A percentile compares a stretch with the other conserved stretches of the same genome.
Conservation (phyloP, 1,139 yeast species). For the Geotrichum europaeum region DNA sequence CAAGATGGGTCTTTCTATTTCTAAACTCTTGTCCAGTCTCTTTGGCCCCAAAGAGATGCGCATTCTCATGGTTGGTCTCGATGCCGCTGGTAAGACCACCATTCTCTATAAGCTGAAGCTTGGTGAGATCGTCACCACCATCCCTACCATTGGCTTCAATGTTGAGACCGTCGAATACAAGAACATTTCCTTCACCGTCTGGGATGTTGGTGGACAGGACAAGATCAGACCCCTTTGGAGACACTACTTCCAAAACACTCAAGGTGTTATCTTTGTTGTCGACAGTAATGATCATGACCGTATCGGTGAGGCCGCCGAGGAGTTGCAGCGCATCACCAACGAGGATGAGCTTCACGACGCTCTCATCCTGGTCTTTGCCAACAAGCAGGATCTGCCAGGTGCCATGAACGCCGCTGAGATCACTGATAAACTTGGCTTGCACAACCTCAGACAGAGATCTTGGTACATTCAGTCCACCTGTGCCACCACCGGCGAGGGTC, state of each 20-base stretch:
- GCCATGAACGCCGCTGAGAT: slow-evolving; percentile 95
- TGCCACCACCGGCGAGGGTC: slow-evolving; percentile 93
- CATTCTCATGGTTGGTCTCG: slow-evolving; percentile 49
- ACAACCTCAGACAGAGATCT: slow-evolving; percentile 87
- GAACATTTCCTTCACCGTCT: slow-evolving; percentile 88
- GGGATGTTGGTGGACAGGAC: slow-evolving; percentile 99
- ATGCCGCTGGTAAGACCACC: slow-evolving; percentile 90
- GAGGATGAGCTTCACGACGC: slow-evolving; percentile 93
- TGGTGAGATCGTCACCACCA: slow-evolving; percentile 89
- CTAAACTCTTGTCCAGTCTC: slow-evolving; percentile 11
- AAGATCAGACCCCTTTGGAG: slow-evolving; percentile 94
- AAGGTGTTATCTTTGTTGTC: slow-evolving; percentile 88
- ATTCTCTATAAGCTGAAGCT: slow-evolving; percentile 82
- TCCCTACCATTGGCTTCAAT: slow-evolving; percentile 91
- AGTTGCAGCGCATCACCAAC: slow-evolving; percentile 87
- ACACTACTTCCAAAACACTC: slow-evolving; percentile 91
- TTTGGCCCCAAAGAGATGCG: slow-evolving; percentile 55
- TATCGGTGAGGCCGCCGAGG: slow-evolving; percentile 89
- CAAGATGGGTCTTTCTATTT: slow-evolving; percentile 11
- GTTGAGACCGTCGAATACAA: slow-evolving; percentile 93
- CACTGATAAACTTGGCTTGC: slow-evolving; percentile 87
- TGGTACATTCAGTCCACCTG: slow-evolving; percentile 95
- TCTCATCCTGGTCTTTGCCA: slow-evolving; percentile 58
- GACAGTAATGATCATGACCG: slow-evolving; percentile 93
- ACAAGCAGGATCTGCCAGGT: slow-evolving; percentile 92